These are phyloP conservation scores for Pichia inconspicua DNA, from an alignment of 1,139 yeast genomes.

Conservation along the genomic window DNA sequence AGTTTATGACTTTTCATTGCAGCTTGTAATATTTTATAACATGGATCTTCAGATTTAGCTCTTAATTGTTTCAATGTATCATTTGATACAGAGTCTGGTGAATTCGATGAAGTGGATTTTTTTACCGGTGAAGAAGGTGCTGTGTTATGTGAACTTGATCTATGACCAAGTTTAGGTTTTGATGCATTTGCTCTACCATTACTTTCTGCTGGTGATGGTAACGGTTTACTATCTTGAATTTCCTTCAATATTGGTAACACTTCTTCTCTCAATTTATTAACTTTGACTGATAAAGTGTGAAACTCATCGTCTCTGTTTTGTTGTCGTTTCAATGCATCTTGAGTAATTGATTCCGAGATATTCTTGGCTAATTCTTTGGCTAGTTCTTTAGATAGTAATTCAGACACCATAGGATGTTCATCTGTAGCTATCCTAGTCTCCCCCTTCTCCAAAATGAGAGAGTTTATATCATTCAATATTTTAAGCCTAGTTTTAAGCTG, in stretches of 20 bases:
- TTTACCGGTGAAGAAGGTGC: background rate
- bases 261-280: constrained; percentile 43
- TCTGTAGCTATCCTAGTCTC: constrained; percentile 7
- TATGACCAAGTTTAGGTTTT: background rate
- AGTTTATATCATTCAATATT: constrained; percentile 43
- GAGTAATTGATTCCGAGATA: constrained; percentile 15
- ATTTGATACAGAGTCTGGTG: constrained; percentile 18
- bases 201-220: constrained; percentile 40
- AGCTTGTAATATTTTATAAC: constrained; percentile 79
- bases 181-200: background rate
- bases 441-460: constrained; percentile 34
- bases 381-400: constrained; percentile 21
- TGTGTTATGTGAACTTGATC: background rate
- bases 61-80: constrained; percentile 83
- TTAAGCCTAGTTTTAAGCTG: constrained; percentile 37
- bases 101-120: background rate
- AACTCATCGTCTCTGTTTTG: constrained; percentile 26
- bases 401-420: constrained; percentile 19
- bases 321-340: constrained; percentile 12
- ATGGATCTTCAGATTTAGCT: constrained; percentile 88
- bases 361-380: constrained; percentile 20
- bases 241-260: constrained; percentile 45
- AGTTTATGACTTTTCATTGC: constrained; percentile 85
- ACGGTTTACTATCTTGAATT: constrained; percentile 47
- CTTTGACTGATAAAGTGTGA: constrained; percentile 40